Evolutionary conservation across 768 basidiomycete species (phyloP).

Genomic region (Boletus rubescentipes): DNA sequence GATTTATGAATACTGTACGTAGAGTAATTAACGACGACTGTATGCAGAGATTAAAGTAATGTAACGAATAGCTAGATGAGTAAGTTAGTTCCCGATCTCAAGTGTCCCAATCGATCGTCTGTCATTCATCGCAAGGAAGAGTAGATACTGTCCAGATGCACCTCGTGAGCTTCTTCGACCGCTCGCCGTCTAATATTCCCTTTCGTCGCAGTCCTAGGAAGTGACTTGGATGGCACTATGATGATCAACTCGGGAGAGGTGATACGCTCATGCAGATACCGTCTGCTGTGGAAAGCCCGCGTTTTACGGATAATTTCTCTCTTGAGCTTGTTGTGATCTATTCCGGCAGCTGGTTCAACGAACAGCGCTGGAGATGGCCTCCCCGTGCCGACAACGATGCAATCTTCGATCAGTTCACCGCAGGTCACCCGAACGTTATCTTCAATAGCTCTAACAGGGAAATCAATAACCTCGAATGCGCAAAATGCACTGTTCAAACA

Average conservation of each 20-base stretch:
- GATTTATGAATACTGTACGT: slow-evolving; percentile 13
- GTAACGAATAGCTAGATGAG: slow-evolving; percentile 8
- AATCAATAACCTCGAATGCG: background rate
- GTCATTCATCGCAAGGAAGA: slow-evolving; percentile 22
- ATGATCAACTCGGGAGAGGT: slow-evolving; percentile 62
- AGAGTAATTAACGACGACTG: slow-evolving; percentile 17
- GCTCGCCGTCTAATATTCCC: slow-evolving; percentile 78
- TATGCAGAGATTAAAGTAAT: slow-evolving; percentile 9
- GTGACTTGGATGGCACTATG: slow-evolving; percentile 60
- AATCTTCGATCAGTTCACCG: slow-evolving; percentile 56
- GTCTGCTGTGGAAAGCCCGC: slow-evolving; percentile 67
- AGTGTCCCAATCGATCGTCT: background rate
- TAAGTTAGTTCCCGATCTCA: slow-evolving; percentile 18
- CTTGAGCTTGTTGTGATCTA: slow-evolving; percentile 59
- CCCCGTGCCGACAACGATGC: slow-evolving; percentile 74
- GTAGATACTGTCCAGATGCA: slow-evolving; percentile 60
- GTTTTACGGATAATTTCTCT: slow-evolving; percentile 73
- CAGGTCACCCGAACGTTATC: slow-evolving; percentile 71
- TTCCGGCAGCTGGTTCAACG: slow-evolving; percentile 58
- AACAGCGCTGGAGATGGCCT: slow-evolving; percentile 77
- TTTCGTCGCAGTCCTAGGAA: slow-evolving; percentile 79
- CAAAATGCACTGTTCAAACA: slow-evolving; percentile 15
- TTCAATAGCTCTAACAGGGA: slow-evolving; percentile 59
- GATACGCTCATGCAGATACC: slow-evolving; percentile 81
- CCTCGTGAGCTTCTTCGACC: slow-evolving; percentile 64